Evolutionary conservation across 176 grass and related monocot species (phyloP).

Genomic region (Paspalum notatum): DNA sequence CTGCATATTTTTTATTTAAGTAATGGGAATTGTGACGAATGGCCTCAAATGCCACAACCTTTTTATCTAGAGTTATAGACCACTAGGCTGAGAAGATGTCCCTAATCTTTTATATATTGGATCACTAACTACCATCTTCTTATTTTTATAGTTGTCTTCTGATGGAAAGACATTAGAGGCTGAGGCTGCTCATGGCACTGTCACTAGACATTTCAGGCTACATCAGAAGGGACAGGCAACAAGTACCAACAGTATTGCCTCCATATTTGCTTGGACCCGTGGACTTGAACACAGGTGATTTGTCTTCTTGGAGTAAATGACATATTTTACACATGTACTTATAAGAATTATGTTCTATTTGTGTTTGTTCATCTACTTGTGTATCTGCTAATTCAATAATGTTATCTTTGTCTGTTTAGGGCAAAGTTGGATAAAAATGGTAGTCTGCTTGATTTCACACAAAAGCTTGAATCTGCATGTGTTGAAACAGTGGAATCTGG

Average conservation of each 20-base stretch:
- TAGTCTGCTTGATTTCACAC: constrained; percentile 68
- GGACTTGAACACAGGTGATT: constrained; percentile 87
- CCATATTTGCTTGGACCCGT: constrained; percentile 97
- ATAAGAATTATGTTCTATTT: not conserved
- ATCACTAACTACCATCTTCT: constrained; percentile 24
- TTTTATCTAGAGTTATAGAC: not conserved
- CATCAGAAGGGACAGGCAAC: constrained; percentile 94
- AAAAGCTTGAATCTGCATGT: constrained; percentile 90
- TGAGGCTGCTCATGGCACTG: constrained; percentile 97
- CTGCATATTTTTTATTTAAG: not conserved
- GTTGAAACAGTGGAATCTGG: constrained; percentile 88
- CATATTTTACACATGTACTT: not conserved
- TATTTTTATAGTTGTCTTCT: constrained; percentile 76
- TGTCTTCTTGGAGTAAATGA: constrained; percentile 11
- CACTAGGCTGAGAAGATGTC: not conserved
- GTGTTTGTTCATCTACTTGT: not conserved
- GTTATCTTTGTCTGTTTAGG: constrained; percentile 47
- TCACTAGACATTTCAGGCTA: constrained; percentile 90
- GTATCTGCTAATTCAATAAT: constrained; percentile 7
- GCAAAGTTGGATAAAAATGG: constrained; percentile 92
- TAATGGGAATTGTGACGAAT: not conserved
- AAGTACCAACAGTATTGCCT: constrained; percentile 98
- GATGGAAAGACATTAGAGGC: constrained; percentile 96
- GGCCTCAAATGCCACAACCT: not conserved
- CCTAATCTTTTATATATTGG: constrained; percentile 1